Evolutionary conservation across 176 grass and related monocot species (phyloP).

Genomic region (Guadua angustifolia): DNA sequence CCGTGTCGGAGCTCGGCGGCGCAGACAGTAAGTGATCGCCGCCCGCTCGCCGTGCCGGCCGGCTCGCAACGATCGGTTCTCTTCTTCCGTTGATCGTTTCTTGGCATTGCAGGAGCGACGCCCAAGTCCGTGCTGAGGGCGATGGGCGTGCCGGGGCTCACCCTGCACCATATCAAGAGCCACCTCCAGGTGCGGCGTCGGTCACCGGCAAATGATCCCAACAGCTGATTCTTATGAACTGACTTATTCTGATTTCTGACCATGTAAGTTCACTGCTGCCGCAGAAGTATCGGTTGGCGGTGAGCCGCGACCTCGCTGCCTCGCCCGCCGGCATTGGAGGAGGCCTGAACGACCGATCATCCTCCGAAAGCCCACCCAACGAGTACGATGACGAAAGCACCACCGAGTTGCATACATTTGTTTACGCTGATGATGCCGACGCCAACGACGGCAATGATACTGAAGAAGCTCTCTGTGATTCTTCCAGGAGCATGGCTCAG

Average conservation of each 20-base stretch:
- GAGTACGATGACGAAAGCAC: conserved; percentile 2
- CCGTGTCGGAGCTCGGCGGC: conserved; percentile 75
- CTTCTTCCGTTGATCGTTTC: conserved; percentile 12
- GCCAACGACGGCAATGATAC: background rate
- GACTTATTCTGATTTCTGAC: conserved; percentile 12
- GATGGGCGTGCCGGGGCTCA: conserved; percentile 78
- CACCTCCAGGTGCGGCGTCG: conserved; percentile 68
- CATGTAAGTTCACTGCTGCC: background rate
- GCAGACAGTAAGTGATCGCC: conserved; percentile 58
- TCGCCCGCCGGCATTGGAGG: conserved; percentile 29
- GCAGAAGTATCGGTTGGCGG: conserved; percentile 81
- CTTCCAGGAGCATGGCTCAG: conserved; percentile 54
- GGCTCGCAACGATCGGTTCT: background rate
- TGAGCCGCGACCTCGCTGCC: conserved; percentile 37
- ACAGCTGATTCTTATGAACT: background rate
- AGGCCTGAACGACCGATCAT: conserved; percentile 34
- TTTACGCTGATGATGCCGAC: background rate
- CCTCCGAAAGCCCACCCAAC: conserved; percentile 22
- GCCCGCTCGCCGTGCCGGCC: background rate
- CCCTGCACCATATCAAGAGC: conserved; percentile 91
- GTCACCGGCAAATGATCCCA: background rate
- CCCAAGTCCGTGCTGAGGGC: conserved; percentile 73
- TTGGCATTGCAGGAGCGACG: conserved; percentile 74
- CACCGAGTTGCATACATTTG: conserved; percentile 8
- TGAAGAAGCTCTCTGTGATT: conserved; percentile 14